Evolutionary conservation across 163 green algal genomes (phyloP), one percentile per base, ranked within the genome.

Genomic region (Trebouxia gelatinosa): DNA sequence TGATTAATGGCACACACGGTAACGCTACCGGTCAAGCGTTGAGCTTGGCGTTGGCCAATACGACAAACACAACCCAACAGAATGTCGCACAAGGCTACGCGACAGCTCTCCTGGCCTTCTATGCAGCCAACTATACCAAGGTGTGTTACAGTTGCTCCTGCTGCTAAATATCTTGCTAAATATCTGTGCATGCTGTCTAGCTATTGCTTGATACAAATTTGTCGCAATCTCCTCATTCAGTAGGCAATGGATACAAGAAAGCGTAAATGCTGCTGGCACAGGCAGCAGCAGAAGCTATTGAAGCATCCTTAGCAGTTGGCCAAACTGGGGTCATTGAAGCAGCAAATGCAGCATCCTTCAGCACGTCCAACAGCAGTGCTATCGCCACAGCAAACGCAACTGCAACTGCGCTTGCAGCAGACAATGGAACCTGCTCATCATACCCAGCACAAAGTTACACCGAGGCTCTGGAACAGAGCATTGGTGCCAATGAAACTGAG

Each of bases 351-450:
- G 64, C 64, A 35, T 35, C 64, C n/a, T 72, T 72, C 23, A 29
- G 64, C 64, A 51, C 64, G 3, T 72, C 64, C 19, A 72, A 72
- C 7, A 43, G 32, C 21, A 72, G 64, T 54, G 64, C 64, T 37
- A 72, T 72, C 50, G 64, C 64, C 32, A 72, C 64, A 37, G 64
- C 64, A 29, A 72, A 72, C 13, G 64, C 64, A 28, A 72, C 64
- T 35, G 37, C 64, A 13, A 72, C 50, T 21, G 64, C 64, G 13
- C n/a, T 72, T 2, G 64, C 64, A 35, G 64, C 64, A 72, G 64
- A 72, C 35, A 72, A 72, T 72, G 64, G 64, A 5, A 72, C 64
- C 26, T 72, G 68, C 40, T 62, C 31, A 59, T 76, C 68, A 28
- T 62, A 76, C 43, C 43, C 68, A 76, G 68, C 48, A 16, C 29